Evolutionary conservation across 805 yeast genomes (phyloP), one percentile per base, ranked within the genome.

Genomic region (Lachancea fermentati): DNA sequence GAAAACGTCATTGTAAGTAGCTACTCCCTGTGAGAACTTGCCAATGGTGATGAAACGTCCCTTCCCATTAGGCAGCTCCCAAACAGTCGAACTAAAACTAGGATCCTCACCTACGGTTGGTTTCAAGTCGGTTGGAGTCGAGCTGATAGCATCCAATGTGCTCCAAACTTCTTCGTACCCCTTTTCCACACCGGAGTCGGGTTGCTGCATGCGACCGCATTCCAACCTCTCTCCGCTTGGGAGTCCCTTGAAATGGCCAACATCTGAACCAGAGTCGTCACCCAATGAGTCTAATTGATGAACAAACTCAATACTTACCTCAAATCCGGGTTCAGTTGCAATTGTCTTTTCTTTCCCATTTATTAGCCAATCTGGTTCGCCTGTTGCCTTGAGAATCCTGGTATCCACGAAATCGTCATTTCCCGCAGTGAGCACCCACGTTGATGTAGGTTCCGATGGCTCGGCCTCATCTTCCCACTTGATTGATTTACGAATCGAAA

Each of bases 131-230:
- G 32, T 34, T 2, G 70, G 66, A 1, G 65, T 43, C 25, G 64
- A 51, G 8, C 48, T 40, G n/a, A 49, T 39, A 1, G 75, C 68
- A 48, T 73, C 71, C 24, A 76, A 48, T 15, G 73, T 65, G 48
- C 73, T 55, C 84, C 84, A 78, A 18, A 73, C 63, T 54, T 78
- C 83, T 28, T 72, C 58, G 44, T 75, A 78, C 8, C 63, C 63
- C 40, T 69, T 71, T 3, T 57, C 48, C n/a, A 50, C 47, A 0
- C 71, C 71, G 1, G 75, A 64, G 2, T 43, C 66, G 0, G 73
- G 69, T 49, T 76, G 72, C 2, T 46, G 42, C 81, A 77, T 75
- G 4, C 45, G 42, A 0, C 83, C 83, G 1, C 69, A 67, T 50
- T 78, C 84, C 39, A 63, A 62, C 32, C 79, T 62, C 36, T 68